These are phyloP conservation scores for Saitozyma sp. DNA, from an alignment of 768 basidiomycete genomes.

Conservation along the genomic window DNA sequence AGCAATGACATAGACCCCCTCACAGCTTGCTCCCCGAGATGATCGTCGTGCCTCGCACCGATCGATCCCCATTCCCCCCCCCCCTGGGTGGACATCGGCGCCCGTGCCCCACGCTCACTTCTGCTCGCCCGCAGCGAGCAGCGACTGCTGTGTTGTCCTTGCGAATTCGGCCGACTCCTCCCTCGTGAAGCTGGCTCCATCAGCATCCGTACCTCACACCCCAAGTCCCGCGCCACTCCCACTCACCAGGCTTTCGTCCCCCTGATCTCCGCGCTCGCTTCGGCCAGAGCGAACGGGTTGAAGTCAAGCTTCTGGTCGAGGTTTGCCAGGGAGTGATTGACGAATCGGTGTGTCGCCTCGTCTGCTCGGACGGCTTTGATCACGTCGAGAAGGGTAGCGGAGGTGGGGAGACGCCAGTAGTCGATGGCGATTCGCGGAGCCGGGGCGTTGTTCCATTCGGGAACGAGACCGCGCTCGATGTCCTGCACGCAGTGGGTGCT, in stretches of 20 bases:
- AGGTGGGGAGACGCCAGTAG: constrained; percentile 63
- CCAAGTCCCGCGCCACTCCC: background rate
- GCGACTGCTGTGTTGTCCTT: constrained; percentile 36
- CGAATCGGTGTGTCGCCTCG: constrained; percentile 86
- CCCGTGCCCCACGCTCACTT: background rate
- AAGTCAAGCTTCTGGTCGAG: constrained; percentile 73
- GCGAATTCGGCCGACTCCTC: constrained; percentile 52
- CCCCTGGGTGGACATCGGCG: no score
- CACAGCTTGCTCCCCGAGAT: no score
- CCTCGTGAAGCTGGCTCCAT: constrained; percentile 47
- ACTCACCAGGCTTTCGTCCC: constrained; percentile 73
- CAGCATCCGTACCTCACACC: background rate
- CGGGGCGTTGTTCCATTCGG: constrained; percentile 63
- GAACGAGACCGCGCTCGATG: constrained; percentile 57
- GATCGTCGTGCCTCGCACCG: no score
- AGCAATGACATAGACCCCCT: no score
- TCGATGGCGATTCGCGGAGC: constrained; percentile 90
- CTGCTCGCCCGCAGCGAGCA: constrained; percentile 7
- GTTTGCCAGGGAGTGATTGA: constrained; percentile 93
- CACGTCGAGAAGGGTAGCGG: constrained; percentile 67
- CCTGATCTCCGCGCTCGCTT: constrained; percentile 82
- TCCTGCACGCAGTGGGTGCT: constrained; percentile 76
- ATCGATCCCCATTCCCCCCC: no score
- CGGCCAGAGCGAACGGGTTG: constrained; percentile 70
- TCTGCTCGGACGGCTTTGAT: constrained; percentile 90